Percentiles rank a stretch among this genome's conserved stretches.
Conservation (phyloP, 768 basidiomycete species). For the Kondoa subrosea region DNA sequence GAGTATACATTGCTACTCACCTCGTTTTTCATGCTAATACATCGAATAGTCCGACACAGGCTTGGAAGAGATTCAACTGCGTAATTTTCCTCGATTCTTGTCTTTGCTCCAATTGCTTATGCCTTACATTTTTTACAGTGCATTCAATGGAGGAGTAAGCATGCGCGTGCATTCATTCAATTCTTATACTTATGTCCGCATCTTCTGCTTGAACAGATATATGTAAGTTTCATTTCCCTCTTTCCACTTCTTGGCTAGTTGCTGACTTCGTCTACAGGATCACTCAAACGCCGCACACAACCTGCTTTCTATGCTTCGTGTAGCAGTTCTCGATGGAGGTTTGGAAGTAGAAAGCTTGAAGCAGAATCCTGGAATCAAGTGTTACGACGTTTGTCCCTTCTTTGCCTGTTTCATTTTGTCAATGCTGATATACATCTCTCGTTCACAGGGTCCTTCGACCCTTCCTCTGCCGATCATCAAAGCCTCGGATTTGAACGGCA, state of each 20-base stretch:
- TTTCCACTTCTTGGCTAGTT: no score
- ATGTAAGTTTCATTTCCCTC: no score
- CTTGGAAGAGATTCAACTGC: slow-evolving; percentile 65
- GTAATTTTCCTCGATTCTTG: no score
- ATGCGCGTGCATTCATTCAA: no score
- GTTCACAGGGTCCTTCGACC: not conserved
- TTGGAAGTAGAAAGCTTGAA: slow-evolving; percentile 37
- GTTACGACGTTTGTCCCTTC: not conserved
- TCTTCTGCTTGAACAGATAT: no score
- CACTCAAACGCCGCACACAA: slow-evolving; percentile 73
- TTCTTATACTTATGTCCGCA: no score
- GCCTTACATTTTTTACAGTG: no score
- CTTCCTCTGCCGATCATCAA: not conserved
- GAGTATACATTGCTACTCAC: no score
- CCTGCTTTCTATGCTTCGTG: slow-evolving; percentile 60
- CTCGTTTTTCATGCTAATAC: no score
- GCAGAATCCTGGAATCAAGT: slow-evolving; percentile 15
- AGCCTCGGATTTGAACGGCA: slow-evolving; percentile 2
- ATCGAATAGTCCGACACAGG: slow-evolving; percentile 43
- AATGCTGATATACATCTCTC: not conserved
- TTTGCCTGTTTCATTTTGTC: not conserved
- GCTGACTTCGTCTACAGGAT: no score
- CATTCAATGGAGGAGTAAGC: slow-evolving; percentile 72
- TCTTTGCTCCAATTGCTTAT: no score
- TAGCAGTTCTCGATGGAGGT: slow-evolving; percentile 50